These are phyloP conservation scores for Ammopiptanthus mongolicus DNA, from an alignment of 306 rosid species.

Conservation along the genomic window DNA sequence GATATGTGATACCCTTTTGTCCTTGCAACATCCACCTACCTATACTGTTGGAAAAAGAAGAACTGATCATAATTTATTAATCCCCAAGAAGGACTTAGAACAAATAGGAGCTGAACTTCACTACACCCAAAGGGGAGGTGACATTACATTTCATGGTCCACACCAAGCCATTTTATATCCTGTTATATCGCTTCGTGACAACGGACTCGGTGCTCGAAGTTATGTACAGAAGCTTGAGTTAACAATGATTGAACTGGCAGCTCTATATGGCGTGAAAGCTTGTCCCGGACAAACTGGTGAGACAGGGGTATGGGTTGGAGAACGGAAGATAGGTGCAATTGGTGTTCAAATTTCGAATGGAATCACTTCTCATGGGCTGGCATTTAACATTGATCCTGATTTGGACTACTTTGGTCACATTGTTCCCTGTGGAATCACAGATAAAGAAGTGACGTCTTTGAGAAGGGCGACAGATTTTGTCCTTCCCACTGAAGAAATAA, in stretches of 20 bases:
- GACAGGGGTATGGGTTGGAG: slow-evolving; percentile 91
- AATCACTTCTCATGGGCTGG: slow-evolving; percentile 82
- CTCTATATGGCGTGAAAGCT: slow-evolving; percentile 68
- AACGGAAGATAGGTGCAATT: slow-evolving; percentile 84
- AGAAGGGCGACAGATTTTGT: slow-evolving; percentile 49
- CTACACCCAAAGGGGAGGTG: slow-evolving; percentile 83
- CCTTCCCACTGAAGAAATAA: slow-evolving; percentile 57
- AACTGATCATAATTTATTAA: slow-evolving; percentile 71
- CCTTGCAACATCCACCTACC: slow-evolving; percentile 77
- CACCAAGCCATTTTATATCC: slow-evolving; percentile 81
- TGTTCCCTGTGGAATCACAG: slow-evolving; percentile 81
- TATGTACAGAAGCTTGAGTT: slow-evolving; percentile 73
- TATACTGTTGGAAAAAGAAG: slow-evolving; percentile 78
- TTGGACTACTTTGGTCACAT: slow-evolving; percentile 68
- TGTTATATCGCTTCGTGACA: slow-evolving; percentile 57
- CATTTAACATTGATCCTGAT: slow-evolving; percentile 89
- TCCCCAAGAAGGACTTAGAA: slow-evolving; percentile 57
- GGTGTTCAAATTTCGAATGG: slow-evolving; percentile 79
- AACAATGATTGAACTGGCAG: slow-evolving; percentile 66
- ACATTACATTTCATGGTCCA: slow-evolving; percentile 91
- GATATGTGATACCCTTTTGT: slow-evolving; percentile 57
- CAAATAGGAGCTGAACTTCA: slow-evolving; percentile 70
- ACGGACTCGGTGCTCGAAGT: slow-evolving; percentile 67
- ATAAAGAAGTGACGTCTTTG: slow-evolving; percentile 85
- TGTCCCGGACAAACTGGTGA: slow-evolving; percentile 50